These are phyloP conservation scores for Luvunga scandens DNA, from an alignment of 345 rosid genomes.

Conservation along the genomic window DNA sequence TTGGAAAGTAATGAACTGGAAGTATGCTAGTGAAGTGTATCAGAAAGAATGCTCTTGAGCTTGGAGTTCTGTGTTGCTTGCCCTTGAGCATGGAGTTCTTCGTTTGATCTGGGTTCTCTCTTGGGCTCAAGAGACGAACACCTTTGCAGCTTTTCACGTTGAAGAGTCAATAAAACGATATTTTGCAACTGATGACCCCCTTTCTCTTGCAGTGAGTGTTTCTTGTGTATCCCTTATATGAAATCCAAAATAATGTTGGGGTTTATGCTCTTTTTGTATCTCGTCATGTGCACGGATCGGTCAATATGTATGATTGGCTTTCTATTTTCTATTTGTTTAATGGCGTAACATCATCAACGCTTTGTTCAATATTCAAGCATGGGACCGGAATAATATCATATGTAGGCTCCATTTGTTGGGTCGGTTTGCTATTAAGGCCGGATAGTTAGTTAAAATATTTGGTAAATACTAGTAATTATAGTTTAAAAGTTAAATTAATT, in stretches of 20 bases:
- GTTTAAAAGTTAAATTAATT: too few species aligned
- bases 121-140: neutral
- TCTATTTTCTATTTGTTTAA: neutral
- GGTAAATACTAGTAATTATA: rapidly evolving
- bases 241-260: neutral
- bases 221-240: neutral
- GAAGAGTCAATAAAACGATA: neutral
- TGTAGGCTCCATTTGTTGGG: too few species aligned
- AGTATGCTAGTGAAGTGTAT: conserved; percentile 65
- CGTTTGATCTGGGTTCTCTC: neutral
- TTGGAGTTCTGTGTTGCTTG: neutral
- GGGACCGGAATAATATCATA: too few species aligned
- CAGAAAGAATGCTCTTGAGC: conserved; percentile 52
- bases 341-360: neutral
- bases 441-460: rapidly evolving
- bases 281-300: neutral
- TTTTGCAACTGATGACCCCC: neutral
- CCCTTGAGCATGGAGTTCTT: conserved; percentile 28
- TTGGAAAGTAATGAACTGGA: conserved; percentile 95
- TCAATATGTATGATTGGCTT: neutral
- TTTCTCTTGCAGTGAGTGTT: neutral
- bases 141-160: neutral
- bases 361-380: neutral
- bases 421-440: rapidly evolving
- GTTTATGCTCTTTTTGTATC: neutral